These are phyloP conservation scores for Stromatinia cepivora DNA, from an alignment of 2,329 filamentous ascomycete species.

Conservation along the genomic window DNA sequence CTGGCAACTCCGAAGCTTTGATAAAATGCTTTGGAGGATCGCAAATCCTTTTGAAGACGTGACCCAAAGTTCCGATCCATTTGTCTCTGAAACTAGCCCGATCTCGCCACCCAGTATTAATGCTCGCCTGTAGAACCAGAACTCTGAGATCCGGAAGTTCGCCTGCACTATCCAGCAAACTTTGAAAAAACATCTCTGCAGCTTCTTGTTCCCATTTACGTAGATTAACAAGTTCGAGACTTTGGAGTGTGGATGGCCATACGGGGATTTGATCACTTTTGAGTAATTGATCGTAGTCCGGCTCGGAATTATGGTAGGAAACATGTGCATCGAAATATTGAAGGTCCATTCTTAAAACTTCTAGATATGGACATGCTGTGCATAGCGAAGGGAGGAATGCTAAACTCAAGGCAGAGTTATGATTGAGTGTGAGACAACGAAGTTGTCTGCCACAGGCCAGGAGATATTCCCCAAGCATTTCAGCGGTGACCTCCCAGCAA, in stretches of 20 bases:
- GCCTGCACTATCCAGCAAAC: conserved; percentile 70
- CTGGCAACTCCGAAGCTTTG: conserved; percentile 19
- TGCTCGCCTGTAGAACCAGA: conserved; percentile 70
- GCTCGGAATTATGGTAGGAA: conserved; percentile 69
- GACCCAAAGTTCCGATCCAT: conserved; percentile 71
- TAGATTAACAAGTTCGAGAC: conserved; percentile 74
- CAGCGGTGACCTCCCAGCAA: conserved; percentile 72
- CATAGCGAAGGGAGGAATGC: conserved; percentile 70
- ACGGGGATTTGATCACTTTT: conserved; percentile 63
- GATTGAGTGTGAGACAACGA: conserved; percentile 66
- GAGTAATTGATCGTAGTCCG: conserved; percentile 72
- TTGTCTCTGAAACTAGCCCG: conserved; percentile 75
- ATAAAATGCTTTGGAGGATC: conserved; percentile 38
- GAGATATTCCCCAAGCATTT: conserved; percentile 66
- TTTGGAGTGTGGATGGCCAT: conserved; percentile 73
- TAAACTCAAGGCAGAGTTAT: conserved; percentile 77
- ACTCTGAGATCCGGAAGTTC: conserved; percentile 66
- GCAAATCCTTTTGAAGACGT: conserved; percentile 60
- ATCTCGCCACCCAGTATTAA: conserved; percentile 79
- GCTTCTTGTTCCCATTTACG: conserved; percentile 70
- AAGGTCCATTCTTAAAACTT: conserved; percentile 73
- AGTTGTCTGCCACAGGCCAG: conserved; percentile 66
- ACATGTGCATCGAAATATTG: conserved; percentile 72
- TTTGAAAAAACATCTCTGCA: conserved; percentile 76
- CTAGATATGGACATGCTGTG: conserved; percentile 66